Evolutionary conservation across 2,329 filamentous ascomycete species (phyloP).

Genomic region (Akanthomyces lecanii): DNA sequence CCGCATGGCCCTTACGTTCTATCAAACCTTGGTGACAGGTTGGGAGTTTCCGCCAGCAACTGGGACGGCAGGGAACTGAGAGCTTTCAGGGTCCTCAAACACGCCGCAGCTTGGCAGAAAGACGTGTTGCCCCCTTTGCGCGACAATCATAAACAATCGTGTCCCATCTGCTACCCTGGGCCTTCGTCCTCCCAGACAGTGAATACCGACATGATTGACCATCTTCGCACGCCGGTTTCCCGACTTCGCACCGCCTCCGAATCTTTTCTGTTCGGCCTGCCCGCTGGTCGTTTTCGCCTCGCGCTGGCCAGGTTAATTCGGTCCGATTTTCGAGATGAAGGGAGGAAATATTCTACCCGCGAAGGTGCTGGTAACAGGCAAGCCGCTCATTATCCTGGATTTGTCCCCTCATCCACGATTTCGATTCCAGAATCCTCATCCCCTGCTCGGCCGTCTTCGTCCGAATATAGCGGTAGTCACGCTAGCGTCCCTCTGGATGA

Average conservation of each 20-base stretch:
- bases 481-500: neutral
- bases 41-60: constrained; percentile 1
- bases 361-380: neutral
- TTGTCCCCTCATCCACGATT: neutral
- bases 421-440: neutral
- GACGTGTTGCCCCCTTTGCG: neutral
- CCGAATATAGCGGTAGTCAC: neutral
- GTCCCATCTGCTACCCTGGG: neutral
- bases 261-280: neutral
- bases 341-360: neutral
- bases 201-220: neutral
- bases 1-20: neutral
- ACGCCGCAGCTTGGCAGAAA: neutral
- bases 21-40: neutral
- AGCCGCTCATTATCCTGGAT: neutral
- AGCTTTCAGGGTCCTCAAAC: neutral
- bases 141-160: neutral
- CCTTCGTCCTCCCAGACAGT: neutral
- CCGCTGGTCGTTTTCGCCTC: neutral
- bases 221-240: neutral
- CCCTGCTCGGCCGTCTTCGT: neutral
- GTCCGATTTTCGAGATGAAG: neutral
- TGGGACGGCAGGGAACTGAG: neutral
- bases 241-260: neutral
- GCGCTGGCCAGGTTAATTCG: constrained; percentile 1